Percentiles rank a stretch among this genome's conserved stretches.
Evolutionary conservation across 192 early-diverging fungal genomes (phyloP).

Genomic region (Podila minutissima): DNA sequence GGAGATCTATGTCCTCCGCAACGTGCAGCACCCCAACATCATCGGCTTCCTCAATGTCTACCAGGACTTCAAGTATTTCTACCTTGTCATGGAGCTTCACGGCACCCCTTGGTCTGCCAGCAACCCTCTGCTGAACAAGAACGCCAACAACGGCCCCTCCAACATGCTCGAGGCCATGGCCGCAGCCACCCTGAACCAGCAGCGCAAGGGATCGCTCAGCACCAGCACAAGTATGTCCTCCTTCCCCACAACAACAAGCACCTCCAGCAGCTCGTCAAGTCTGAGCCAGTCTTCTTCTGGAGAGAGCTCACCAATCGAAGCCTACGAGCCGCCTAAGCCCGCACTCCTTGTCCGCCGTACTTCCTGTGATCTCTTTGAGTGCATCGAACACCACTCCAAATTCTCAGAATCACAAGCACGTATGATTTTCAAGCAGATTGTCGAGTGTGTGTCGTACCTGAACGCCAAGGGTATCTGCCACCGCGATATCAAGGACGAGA

Average conservation of each 20-base stretch:
- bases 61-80: slow-evolving; percentile 63
- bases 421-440: slow-evolving; percentile 68
- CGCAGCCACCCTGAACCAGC: slow-evolving; percentile 31
- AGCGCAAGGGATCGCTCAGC: slow-evolving; percentile 5
- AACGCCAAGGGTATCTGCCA: slow-evolving; percentile 61
- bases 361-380: slow-evolving; percentile 75
- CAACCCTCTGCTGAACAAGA: slow-evolving; percentile 41
- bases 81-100: slow-evolving; percentile 75
- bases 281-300: slow-evolving; percentile 19
- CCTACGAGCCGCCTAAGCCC: slow-evolving; percentile 41
- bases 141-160: slow-evolving; percentile 10
- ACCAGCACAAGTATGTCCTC: slow-evolving; percentile 9
- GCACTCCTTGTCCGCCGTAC: slow-evolving; percentile 55
- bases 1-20: slow-evolving; percentile 70
- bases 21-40: slow-evolving; percentile 64
- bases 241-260: slow-evolving; percentile 3
- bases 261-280: slow-evolving; percentile 14
- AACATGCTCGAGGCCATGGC: slow-evolving; percentile 47
- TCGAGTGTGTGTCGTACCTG: slow-evolving; percentile 61
- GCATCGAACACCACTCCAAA: slow-evolving; percentile 65
- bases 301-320: slow-evolving; percentile 3
- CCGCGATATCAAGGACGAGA: slow-evolving; percentile 77
- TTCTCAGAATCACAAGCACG: slow-evolving; percentile 66
- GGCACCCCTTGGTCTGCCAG: slow-evolving; percentile 65
- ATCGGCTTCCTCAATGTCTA: slow-evolving; percentile 64